Evolutionary conservation across 768 basidiomycete species (phyloP).

Genomic region (Hypholoma fasciculare): DNA sequence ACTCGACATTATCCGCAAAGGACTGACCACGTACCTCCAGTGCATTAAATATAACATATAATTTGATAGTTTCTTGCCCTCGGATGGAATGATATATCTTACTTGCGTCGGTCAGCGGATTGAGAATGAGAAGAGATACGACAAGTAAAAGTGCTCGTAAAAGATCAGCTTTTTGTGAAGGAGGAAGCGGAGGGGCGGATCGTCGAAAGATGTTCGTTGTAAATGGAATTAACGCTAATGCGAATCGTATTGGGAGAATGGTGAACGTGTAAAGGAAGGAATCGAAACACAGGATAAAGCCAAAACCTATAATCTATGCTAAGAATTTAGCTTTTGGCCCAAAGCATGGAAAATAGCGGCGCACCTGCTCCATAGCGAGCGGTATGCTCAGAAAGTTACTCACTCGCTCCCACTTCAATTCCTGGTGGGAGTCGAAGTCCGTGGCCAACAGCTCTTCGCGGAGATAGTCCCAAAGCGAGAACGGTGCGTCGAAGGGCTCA

Average conservation of each 20-base stretch:
- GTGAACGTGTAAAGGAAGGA: conserved; percentile 98
- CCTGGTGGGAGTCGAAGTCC: conserved; percentile 94
- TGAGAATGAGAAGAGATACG: conserved; percentile 70
- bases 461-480: conserved; percentile 92
- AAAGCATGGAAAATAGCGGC: conserved; percentile 8
- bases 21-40: conserved; percentile 69
- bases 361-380: conserved; percentile 90
- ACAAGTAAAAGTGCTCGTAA: conserved; percentile 78
- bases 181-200: conserved; percentile 62
- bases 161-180: conserved; percentile 92
- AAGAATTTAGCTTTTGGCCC: background rate
- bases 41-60: conserved; percentile 99
- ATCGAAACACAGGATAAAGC: conserved; percentile 91
- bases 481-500: conserved; percentile 43
- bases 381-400: conserved; percentile 95
- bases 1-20: background rate
- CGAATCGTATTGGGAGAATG: conserved; percentile 88
- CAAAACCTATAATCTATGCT: conserved; percentile 83
- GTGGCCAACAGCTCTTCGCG: conserved; percentile 86
- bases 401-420: conserved; percentile 94
- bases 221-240: conserved; percentile 61
- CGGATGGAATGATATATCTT: conserved; percentile 98
- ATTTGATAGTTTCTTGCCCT: conserved; percentile 97
- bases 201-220: conserved; percentile 48
- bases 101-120: conserved; percentile 89